phyloP scores from a whole-genome alignment of 768 basidiomycete genomes.

The Leucosporidium yakuticum region DNA sequence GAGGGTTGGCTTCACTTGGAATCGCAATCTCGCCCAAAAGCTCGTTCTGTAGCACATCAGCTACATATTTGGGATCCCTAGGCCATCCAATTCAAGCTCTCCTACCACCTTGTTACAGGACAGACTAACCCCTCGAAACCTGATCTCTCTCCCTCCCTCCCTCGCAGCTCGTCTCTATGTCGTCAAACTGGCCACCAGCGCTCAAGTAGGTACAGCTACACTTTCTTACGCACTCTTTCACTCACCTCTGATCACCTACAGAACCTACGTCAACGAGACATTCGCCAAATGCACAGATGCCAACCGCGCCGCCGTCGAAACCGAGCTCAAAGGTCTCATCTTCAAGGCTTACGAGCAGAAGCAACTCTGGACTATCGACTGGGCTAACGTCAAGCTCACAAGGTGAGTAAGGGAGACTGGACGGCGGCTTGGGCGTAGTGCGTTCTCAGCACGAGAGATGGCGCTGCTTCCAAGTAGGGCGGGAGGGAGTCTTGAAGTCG shows the following conservation, averaged over 20 bases:
- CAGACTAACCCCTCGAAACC: background rate
- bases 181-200: constrained; percentile 36
- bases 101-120: background rate
- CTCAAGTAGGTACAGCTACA: constrained; percentile 35
- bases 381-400: constrained; percentile 78
- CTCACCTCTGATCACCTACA: constrained; percentile 41
- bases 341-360: constrained; percentile 80
- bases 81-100: too few species aligned
- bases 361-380: constrained; percentile 88
- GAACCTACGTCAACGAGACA: constrained; percentile 92
- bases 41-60: background rate
- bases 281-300: constrained; percentile 82
- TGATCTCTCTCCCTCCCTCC: background rate
- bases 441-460: background rate
- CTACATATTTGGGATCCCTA: background rate
- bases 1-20: background rate
- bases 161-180: constrained; percentile 4
- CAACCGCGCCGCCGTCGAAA: constrained; percentile 80
- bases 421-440: background rate
- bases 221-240: background rate
- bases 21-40: background rate
- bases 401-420: constrained; percentile 52
- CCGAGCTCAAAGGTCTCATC: constrained; percentile 94
- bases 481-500: background rate
- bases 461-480: background rate